Percentiles rank a stretch among this genome's conserved stretches.
These are phyloP conservation scores for Pseudocercospora crystallina DNA, from an alignment of 2,329 filamentous ascomycete species.

Conservation along the genomic window DNA sequence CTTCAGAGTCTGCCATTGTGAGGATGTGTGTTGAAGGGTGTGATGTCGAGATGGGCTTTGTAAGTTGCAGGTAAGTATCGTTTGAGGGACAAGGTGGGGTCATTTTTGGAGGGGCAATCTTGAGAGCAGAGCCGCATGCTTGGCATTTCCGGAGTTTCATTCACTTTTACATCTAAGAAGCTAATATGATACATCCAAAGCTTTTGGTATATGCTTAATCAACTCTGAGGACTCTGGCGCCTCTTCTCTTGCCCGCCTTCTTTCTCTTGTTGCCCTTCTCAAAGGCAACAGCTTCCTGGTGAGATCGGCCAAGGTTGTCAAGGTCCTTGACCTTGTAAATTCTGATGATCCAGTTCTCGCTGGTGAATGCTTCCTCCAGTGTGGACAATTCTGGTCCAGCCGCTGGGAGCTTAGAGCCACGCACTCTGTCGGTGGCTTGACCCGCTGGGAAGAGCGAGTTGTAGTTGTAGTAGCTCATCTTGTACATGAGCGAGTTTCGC, in stretches of 20 bases:
- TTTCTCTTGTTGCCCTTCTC: constrained; percentile 82
- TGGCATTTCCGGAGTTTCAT: neutral
- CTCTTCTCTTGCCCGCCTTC: constrained; percentile 70
- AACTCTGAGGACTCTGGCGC: constrained; percentile 68
- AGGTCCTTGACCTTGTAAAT: constrained; percentile 99
- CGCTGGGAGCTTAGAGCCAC: constrained; percentile 75
- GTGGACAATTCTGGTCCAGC: constrained; percentile 82
- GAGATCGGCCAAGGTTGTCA: constrained; percentile 91
- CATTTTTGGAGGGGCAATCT: constrained; percentile 4
- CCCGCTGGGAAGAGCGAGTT: constrained; percentile 85
- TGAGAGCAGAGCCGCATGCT: neutral
- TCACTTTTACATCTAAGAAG: neutral
- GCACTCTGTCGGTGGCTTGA: constrained; percentile 87
- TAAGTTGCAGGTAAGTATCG: constrained; percentile 1
- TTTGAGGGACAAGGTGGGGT: constrained; percentile 10
- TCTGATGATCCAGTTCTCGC: constrained; percentile 99
- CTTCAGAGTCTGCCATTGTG: constrained; percentile 34
- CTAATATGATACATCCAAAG: constrained; percentile 7
- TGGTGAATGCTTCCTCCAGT: constrained; percentile 95
- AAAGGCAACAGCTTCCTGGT: constrained; percentile 67
- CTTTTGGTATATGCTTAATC: constrained; percentile 43
- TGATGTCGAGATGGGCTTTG: neutral
- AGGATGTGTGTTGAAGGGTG: constrained; percentile 1
- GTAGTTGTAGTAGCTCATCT: constrained; percentile 99
- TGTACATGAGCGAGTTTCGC: constrained; percentile 99